These are phyloP conservation scores for Xylaria arbuscula DNA, from an alignment of 2,329 filamentous ascomycete genomes.

Conservation along the genomic window DNA sequence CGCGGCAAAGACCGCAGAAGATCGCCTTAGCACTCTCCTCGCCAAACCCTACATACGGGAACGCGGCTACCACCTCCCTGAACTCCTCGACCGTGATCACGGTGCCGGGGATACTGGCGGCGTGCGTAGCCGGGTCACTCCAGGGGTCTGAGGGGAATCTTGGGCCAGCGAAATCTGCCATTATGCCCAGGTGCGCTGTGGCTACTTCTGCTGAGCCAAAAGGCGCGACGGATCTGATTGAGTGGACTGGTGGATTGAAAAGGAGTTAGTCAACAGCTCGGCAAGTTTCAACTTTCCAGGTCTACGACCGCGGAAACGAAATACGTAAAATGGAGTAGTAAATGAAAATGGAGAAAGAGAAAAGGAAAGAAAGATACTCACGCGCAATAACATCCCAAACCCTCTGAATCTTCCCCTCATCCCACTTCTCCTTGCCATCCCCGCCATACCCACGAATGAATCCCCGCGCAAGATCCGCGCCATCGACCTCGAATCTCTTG, in stretches of 20 bases:
- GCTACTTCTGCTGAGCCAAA: slow-evolving; percentile 38
- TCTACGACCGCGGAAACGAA: no score
- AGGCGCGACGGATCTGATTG: slow-evolving; percentile 36
- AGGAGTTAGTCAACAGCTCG: no score
- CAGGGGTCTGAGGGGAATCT: slow-evolving; percentile 33
- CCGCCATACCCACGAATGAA: slow-evolving; percentile 17
- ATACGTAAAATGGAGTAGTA: no score
- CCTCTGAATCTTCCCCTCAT: slow-evolving; percentile 18
- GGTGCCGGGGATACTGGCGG: slow-evolving; percentile 6
- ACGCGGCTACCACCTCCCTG: slow-evolving; percentile 35
- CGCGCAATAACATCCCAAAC: slow-evolving; percentile 36
- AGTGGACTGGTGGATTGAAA: slow-evolving; percentile 33
- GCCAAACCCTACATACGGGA: slow-evolving; percentile 37
- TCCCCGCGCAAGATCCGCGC: slow-evolving; percentile 37
- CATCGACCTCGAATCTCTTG: slow-evolving; percentile 43
- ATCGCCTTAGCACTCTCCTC: slow-evolving; percentile 26
- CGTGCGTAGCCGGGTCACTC: slow-evolving; percentile 9
- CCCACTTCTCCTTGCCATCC: slow-evolving; percentile 30
- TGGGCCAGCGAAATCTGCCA: slow-evolving; percentile 40
- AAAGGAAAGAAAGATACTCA: slow-evolving; percentile 9
- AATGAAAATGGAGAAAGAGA: background rate
- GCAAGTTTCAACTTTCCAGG: no score
- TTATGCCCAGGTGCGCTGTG: slow-evolving; percentile 37
- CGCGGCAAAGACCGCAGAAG: slow-evolving; percentile 40
- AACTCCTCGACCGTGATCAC: slow-evolving; percentile 40